Evolutionary conservation across 1,139 yeast species (phyloP), one percentile per base, ranked within the genome.

Genomic region (Taphrina sp.): DNA sequence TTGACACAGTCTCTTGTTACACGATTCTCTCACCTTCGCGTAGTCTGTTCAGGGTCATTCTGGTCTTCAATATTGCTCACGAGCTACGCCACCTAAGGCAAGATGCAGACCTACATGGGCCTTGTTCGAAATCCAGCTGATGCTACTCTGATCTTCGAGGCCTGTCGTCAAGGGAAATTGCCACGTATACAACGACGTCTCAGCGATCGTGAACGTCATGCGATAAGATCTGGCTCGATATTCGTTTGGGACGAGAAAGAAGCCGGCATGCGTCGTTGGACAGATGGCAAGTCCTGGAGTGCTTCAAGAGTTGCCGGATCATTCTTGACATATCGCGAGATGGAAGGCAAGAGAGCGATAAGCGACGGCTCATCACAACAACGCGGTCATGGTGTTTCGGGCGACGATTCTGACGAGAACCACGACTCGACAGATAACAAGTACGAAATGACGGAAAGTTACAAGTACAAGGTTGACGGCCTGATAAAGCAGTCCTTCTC

Each of bases 231-330:
- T 14, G 85, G 86, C n/a, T 74, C 82, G 1, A 76, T 83, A 0
- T 83, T 80, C 62, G 78, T 82, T 2, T 83, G 89, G 89, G 82
- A 80, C 65, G 89, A 83, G 67, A 73, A 76, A 20, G 82, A 79
- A 62, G 80, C 87, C 52, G 85, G 82, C 16, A 83, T 83, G 81
- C 76, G 81, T 61, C 70, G 89, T 38, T 83, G 90, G 90, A 83
- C 90, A 1, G 90, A 83, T 64, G 87, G 89, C 34, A 70, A 70
- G 46, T 73, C 77, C 37, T 83, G 89, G 89, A 76, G 82, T 58
- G 86, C 89, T 1, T 79, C 85, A 0, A 73, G 87, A 61, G 88
- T 83, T 2, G 75, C 78, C 17, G 86, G 87, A 1, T 75, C 79
- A 1, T 83, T 83, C 63, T 70, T 83, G 42, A 77, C 81, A 3